Conservation (phyloP, 1,284 basidiomycete species). For the Cryptococcus maquisensis region DNA sequence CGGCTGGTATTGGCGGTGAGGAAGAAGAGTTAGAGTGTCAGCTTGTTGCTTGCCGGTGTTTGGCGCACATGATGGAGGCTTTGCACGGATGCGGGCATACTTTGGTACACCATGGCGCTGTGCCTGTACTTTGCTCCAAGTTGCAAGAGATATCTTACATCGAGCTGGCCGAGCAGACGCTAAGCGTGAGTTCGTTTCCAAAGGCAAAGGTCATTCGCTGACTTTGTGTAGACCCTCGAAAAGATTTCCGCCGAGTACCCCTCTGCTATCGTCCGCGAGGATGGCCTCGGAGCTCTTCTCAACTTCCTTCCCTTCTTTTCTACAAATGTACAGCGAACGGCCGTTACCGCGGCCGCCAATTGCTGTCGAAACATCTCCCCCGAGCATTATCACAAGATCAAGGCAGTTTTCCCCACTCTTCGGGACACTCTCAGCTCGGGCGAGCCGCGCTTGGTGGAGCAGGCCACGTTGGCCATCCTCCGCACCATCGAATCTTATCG, state of each 20-base stretch:
- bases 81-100: slow-evolving; percentile 89
- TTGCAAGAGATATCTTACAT: slow-evolving; percentile 93
- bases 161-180: slow-evolving; percentile 90
- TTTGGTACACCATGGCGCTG: slow-evolving; percentile 89
- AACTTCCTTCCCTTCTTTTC: slow-evolving; percentile 96
- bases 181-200: slow-evolving; percentile 67
- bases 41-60: slow-evolving; percentile 85
- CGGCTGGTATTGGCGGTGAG: slow-evolving; percentile 13
- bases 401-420: slow-evolving; percentile 84
- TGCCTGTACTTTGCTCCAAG: slow-evolving; percentile 91
- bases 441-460: slow-evolving; percentile 90
- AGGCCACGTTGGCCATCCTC: slow-evolving; percentile 85
- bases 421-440: slow-evolving; percentile 83
- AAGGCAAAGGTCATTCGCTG: slow-evolving; percentile 7
- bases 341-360: slow-evolving; percentile 91
- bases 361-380: slow-evolving; percentile 85
- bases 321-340: slow-evolving; percentile 90
- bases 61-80: slow-evolving; percentile 95
- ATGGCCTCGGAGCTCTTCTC: slow-evolving; percentile 81
- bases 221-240: slow-evolving; percentile 73
- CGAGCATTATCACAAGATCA: slow-evolving; percentile 82
- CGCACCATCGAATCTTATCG: slow-evolving; percentile 88
- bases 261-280: slow-evolving; percentile 87
- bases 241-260: slow-evolving; percentile 96
- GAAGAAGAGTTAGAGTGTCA: slow-evolving; percentile 73